Evolutionary conservation across 176 grass and related monocot genomes (phyloP), one percentile per base, ranked within the genome.

Genomic region (Saccharum officinarum): DNA sequence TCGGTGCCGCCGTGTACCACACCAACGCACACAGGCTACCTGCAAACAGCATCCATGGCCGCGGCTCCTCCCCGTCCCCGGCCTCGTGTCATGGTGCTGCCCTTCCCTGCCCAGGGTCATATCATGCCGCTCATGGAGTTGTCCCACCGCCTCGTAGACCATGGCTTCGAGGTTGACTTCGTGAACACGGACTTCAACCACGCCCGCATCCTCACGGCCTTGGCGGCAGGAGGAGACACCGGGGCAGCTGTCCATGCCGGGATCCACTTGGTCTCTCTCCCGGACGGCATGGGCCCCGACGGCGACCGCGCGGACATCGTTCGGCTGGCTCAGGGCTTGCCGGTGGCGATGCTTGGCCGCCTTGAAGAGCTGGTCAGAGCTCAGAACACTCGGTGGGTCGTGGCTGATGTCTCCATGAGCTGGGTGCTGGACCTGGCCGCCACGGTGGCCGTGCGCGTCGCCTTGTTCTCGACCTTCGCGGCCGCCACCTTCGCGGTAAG

Each of bases 121-220:
- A 83, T 91, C 81, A 86, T 92, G 71, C 90, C 91, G 5, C 78
- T 95, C 80, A 92, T 95, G 88, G 88, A 89, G 75, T 80, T 89
- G 31, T 89, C 91, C 16, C 88, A 71, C 34, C 68, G 67, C 70
- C 87, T 95, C 40, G 67, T 80, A 22, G 76, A 62, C 8, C 91
- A 85, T 22, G 93, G 88, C 31, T 82, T 95, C 28, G 83, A 89
- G 67, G 50, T 92, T 41, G 80, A 87, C 47, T 91, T 92, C 22
- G 30, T 91, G 54, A 92, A 92, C 88, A 95, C 91, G 0, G 83
- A 93, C 41, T 97, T 93, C 86, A 89, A 91, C 78, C 81, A 93
- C 14, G 30, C 37, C n/a, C 81, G 88, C 42, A 72, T 95, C 59
- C 34, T 87, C 49, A 41, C 84, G 88, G 84, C 84, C 28, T 1